Conservation (phyloP, 2,329 filamentous ascomycete species). For the Teratosphaeria destructans region DNA sequence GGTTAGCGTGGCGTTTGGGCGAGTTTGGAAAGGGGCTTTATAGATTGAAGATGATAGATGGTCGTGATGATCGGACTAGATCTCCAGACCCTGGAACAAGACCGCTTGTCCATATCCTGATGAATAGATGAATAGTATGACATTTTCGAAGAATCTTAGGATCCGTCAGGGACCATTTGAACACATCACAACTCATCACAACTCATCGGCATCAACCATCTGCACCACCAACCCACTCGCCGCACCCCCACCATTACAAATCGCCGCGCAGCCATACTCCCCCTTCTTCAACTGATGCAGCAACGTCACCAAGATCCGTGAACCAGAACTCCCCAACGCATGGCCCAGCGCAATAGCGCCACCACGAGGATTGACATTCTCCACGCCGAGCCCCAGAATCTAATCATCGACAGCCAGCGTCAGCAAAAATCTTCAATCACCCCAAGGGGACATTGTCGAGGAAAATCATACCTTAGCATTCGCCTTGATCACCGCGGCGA, state of each 20-base stretch:
- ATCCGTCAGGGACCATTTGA: neutral
- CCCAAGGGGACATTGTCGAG: neutral
- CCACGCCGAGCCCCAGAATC: slow-evolving; percentile 71
- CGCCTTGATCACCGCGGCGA: slow-evolving; percentile 88
- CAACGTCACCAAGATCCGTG: slow-evolving; percentile 78
- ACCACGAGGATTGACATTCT: slow-evolving; percentile 76
- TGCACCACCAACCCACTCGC: slow-evolving; percentile 89
- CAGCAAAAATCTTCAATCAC: neutral
- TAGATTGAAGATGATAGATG: neutral
- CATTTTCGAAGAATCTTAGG: slow-evolving; percentile 27
- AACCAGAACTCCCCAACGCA: slow-evolving; percentile 85
- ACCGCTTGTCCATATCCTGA: neutral
- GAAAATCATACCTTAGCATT: slow-evolving; percentile 62
- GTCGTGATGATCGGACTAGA: neutral
- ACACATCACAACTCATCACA: slow-evolving; percentile 14
- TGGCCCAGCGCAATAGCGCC: slow-evolving; percentile 89
- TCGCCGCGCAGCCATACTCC: slow-evolving; percentile 89
- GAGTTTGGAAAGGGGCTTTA: neutral
- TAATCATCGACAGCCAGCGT: slow-evolving; percentile 20
- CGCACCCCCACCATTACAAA: slow-evolving; percentile 93
- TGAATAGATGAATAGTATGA: neutral
- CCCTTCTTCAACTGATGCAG: slow-evolving; percentile 85
- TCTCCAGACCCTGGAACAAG: neutral
- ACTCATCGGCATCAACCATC: slow-evolving; percentile 46
- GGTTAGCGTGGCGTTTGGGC: neutral